phyloP scores from a whole-genome alignment of 2,329 filamentous ascomycete genomes.

The Pseudogymnoascus sp. region DNA sequence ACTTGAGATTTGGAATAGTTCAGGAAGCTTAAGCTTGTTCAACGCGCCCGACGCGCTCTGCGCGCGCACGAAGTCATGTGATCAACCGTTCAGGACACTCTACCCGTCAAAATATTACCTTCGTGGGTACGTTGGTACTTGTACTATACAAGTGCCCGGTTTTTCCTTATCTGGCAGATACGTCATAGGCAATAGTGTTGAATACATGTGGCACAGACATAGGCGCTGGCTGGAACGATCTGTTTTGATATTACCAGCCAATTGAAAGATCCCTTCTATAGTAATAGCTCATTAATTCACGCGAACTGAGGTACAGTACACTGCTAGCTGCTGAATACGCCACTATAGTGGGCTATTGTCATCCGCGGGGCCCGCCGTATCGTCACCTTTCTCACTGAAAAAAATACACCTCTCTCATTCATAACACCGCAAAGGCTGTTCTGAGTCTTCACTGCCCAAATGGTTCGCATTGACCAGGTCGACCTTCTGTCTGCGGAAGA shows the following conservation, averaged over 20 bases:
- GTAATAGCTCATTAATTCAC: background rate
- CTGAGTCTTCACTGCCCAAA: slow-evolving; percentile 30
- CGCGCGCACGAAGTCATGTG: background rate
- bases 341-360: slow-evolving; percentile 1
- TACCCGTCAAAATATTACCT: background rate
- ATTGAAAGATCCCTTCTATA: background rate
- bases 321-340: background rate
- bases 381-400: background rate
- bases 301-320: background rate
- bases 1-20: background rate
- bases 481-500: slow-evolving; percentile 87
- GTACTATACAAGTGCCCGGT: background rate
- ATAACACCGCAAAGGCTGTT: background rate
- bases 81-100: background rate
- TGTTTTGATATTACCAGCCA: background rate
- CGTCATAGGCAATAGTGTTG: background rate
- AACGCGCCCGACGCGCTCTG: background rate
- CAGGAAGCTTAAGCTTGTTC: background rate
- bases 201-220: background rate
- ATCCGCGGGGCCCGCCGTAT: background rate
- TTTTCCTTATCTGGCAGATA: slow-evolving; percentile 7
- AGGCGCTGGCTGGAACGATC: slow-evolving; percentile 3
- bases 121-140: background rate
- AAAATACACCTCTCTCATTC: background rate
- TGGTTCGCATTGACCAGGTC: slow-evolving; percentile 86